phyloP scores from a whole-genome alignment of 2,329 filamentous ascomycete genomes.

The Thelonectria blattea region DNA sequence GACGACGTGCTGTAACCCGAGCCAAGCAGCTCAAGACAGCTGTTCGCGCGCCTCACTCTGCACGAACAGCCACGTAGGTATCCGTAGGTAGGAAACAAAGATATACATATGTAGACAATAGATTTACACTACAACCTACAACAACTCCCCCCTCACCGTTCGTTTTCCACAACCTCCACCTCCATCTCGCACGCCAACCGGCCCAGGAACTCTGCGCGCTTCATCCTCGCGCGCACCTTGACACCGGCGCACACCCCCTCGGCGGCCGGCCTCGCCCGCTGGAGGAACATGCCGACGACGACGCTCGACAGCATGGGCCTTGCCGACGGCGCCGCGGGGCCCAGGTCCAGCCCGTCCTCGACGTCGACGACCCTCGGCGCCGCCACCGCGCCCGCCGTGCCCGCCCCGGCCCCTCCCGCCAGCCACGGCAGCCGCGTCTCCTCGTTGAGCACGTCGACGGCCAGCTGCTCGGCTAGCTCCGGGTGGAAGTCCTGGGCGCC shows the following conservation, averaged over 20 bases:
- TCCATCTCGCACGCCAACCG: conserved; percentile 36
- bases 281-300: conserved; percentile 36
- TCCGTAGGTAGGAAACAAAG: neutral
- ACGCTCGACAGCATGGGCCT: conserved; percentile 26
- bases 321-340: conserved; percentile 4
- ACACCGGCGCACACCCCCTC: conserved; percentile 34
- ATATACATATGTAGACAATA: conserved; percentile 6
- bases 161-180: conserved; percentile 32
- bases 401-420: conserved; percentile 7
- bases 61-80: neutral
- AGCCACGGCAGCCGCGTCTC: conserved; percentile 35
- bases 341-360: conserved; percentile 32
- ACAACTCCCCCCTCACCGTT: conserved; percentile 8
- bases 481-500: conserved; percentile 28
- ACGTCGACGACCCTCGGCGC: conserved; percentile 34
- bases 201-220: conserved; percentile 33
- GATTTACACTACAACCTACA: neutral
- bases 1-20: too few species aligned
- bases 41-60: neutral
- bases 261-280: conserved; percentile 31
- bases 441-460: conserved; percentile 37
- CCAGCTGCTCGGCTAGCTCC: conserved; percentile 31
- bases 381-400: neutral
- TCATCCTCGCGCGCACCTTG: conserved; percentile 33
- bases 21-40: neutral